Evolutionary conservation across 2,329 filamentous ascomycete species (phyloP).

Genomic region (Tolypocladium inflatum): DNA sequence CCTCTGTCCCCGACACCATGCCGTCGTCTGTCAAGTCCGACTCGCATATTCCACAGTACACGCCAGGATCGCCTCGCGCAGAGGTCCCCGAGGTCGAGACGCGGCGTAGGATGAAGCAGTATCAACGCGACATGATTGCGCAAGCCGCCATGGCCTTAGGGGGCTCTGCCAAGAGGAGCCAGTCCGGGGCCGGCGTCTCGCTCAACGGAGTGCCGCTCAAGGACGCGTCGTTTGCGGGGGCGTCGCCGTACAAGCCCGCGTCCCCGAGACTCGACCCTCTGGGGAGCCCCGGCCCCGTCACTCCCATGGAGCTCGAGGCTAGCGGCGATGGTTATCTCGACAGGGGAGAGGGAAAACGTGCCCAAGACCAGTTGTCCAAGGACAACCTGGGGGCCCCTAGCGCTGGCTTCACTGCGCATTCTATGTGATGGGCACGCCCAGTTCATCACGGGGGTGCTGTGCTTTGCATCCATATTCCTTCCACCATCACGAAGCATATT

Average conservation of each 20-base stretch:
- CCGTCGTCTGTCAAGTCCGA: slow-evolving; percentile 26
- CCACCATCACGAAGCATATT: neutral
- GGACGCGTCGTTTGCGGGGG: slow-evolving; percentile 27
- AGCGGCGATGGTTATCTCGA: slow-evolving; percentile 28
- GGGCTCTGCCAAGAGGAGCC: slow-evolving; percentile 14
- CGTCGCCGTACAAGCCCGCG: slow-evolving; percentile 33
- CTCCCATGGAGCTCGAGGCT: slow-evolving; percentile 46
- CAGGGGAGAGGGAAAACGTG: slow-evolving; percentile 2
- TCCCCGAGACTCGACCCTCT: slow-evolving; percentile 42
- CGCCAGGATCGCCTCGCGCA: slow-evolving; percentile 4
- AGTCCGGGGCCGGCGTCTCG: slow-evolving; percentile 17
- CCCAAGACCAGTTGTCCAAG: neutral
- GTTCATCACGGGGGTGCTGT: neutral
- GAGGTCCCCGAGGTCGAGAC: slow-evolving; percentile 29
- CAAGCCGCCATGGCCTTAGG: slow-evolving; percentile 40
- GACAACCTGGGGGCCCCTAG: neutral
- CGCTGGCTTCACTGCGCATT: neutral
- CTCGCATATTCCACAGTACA: slow-evolving; percentile 17
- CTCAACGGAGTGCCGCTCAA: slow-evolving; percentile 25
- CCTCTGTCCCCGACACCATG: slow-evolving; percentile 15
- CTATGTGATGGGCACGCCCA: neutral
- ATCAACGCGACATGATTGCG: slow-evolving; percentile 51
- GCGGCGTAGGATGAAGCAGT: slow-evolving; percentile 44
- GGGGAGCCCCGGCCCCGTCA: slow-evolving; percentile 51
- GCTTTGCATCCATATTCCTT: neutral